These are phyloP conservation scores for Pyricularia grisea DNA, from an alignment of 2,329 filamentous ascomycete species.

Conservation along the genomic window DNA sequence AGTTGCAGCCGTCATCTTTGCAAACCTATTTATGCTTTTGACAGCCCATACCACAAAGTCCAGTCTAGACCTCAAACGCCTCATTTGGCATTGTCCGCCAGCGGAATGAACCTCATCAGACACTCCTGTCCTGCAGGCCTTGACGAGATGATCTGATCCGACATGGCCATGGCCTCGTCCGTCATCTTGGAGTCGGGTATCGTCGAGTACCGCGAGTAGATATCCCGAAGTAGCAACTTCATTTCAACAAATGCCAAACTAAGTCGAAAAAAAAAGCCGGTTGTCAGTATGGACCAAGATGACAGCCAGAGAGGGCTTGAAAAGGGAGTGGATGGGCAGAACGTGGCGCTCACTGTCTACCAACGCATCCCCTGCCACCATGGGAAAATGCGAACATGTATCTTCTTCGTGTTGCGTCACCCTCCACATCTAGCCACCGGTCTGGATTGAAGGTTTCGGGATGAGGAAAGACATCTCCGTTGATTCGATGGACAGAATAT, in stretches of 20 bases:
- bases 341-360: constrained; percentile 49
- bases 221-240: constrained; percentile 53
- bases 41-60: not conserved
- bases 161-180: constrained; percentile 49
- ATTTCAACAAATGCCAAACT: constrained; percentile 58
- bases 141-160: constrained; percentile 59
- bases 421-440: constrained; percentile 68
- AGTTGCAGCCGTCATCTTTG: not conserved
- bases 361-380: constrained; percentile 56
- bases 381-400: constrained; percentile 57
- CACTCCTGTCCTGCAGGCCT: constrained; percentile 52
- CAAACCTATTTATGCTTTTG: not conserved
- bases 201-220: constrained; percentile 51
- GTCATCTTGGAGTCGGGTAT: constrained; percentile 44
- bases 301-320: not conserved
- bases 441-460: constrained; percentile 73
- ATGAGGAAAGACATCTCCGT: constrained; percentile 62
- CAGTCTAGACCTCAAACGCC: not conserved
- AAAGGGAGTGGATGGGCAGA: not conserved
- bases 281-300: not conserved
- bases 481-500: constrained; percentile 49
- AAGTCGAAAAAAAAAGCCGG: not conserved
- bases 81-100: constrained; percentile 8
- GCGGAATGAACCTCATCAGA: constrained; percentile 37
- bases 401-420: constrained; percentile 60